phyloP scores from a whole-genome alignment of 2,329 filamentous ascomycete genomes.

The Hymenoscyphus fraxineus region DNA sequence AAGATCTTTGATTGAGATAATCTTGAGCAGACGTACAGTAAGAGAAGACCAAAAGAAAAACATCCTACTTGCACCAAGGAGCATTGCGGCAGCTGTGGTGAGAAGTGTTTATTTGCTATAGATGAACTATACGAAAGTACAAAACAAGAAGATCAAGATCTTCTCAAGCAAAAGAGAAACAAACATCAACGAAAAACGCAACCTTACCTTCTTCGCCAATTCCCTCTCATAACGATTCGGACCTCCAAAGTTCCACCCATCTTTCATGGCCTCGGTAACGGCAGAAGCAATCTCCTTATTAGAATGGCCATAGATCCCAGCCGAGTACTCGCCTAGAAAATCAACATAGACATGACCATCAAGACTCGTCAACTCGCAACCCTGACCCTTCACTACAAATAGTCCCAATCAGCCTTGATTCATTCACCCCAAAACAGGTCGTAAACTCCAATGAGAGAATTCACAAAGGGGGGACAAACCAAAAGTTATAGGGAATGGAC shows the following conservation, averaged over 20 bases:
- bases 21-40: no score
- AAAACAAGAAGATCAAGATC: neutral
- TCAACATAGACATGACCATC: constrained; percentile 47
- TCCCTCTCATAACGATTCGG: constrained; percentile 49
- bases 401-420: neutral
- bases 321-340: constrained; percentile 60
- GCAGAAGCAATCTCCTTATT: constrained; percentile 50
- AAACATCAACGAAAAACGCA: neutral
- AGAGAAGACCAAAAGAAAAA: no score
- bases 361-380: constrained; percentile 21
- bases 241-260: constrained; percentile 51
- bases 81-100: no score
- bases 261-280: constrained; percentile 42
- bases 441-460: no score
- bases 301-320: constrained; percentile 64
- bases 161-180: neutral
- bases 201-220: constrained; percentile 42
- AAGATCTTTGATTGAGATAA: no score
- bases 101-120: neutral
- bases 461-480: constrained; percentile 1
- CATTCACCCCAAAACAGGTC: neutral
- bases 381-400: constrained; percentile 16
- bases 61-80: no score
- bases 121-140: neutral
- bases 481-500: constrained; percentile 27